Percentiles rank a stretch among this genome's conserved stretches.
phyloP scores from a whole-genome alignment of 78 protist species.

The Reticulomyxa filosa region DNA sequence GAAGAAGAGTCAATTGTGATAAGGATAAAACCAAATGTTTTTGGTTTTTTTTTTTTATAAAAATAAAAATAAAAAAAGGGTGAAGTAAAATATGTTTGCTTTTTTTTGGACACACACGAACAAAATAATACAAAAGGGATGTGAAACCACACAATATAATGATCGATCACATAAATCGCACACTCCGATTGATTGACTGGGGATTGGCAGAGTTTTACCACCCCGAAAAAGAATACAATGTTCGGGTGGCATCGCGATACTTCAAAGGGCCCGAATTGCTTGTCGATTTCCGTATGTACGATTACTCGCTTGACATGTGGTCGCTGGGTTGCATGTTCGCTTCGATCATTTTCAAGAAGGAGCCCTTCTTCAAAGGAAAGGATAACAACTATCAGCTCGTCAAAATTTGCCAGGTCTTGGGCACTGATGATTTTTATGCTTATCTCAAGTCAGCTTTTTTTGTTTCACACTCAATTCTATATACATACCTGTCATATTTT shows the following conservation, averaged over 20 bases:
- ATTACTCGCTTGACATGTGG: constrained; percentile 95
- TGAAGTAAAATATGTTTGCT: constrained; percentile 80
- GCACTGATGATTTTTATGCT: constrained; percentile 72
- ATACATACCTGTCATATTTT: too few relatives aligned
- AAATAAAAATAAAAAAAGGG: constrained; percentile 64
- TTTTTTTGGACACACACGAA: constrained; percentile 72
- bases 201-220: constrained; percentile 97
- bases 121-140: constrained; percentile 71
- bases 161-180: constrained; percentile 85
- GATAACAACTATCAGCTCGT: constrained; percentile 96
- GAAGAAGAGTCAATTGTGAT: constrained; percentile 68
- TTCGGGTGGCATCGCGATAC: constrained; percentile 96
- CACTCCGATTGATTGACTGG: constrained; percentile 89
- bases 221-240: constrained; percentile 81
- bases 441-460: constrained; percentile 47
- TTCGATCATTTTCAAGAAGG: constrained; percentile 75
- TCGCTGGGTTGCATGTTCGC: constrained; percentile 93
- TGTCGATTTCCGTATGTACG: constrained; percentile 74
- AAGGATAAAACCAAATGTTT: constrained; percentile 78
- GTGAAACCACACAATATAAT: constrained; percentile 90
- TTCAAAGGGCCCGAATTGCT: constrained; percentile 93
- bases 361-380: constrained; percentile 96
- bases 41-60: constrained; percentile 69
- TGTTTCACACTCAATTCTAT: too few relatives aligned
- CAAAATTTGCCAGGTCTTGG: constrained; percentile 84